These are phyloP conservation scores for Leucocoprinus leucothites DNA, from an alignment of 768 basidiomycete species.

Conservation along the genomic window DNA sequence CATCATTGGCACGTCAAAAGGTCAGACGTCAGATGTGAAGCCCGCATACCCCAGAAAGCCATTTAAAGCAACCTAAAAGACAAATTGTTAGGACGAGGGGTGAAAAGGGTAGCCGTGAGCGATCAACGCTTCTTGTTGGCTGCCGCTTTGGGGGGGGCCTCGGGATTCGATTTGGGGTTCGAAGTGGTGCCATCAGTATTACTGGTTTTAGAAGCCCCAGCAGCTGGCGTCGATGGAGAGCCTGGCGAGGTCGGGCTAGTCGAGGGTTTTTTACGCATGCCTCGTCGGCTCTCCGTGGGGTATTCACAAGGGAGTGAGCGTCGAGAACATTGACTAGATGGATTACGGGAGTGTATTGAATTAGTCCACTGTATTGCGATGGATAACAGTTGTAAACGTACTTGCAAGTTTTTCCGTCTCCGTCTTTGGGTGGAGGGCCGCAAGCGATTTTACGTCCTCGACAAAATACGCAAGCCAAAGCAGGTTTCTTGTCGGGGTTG, in stretches of 20 bases:
- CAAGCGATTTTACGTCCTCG: constrained; percentile 69
- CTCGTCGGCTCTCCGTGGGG: constrained; percentile 66
- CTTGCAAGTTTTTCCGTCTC: constrained; percentile 63
- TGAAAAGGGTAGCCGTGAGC: background rate
- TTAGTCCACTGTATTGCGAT: constrained; percentile 8
- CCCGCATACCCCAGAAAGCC: background rate
- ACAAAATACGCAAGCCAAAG: constrained; percentile 63
- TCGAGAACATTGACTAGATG: constrained; percentile 63
- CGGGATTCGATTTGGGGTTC: constrained; percentile 16
- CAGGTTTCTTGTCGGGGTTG: constrained; percentile 49
- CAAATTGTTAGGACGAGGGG: background rate
- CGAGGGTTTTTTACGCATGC: constrained; percentile 55
- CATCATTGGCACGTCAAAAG: background rate
- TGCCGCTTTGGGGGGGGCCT: constrained; percentile 21
- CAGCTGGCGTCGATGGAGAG: background rate
- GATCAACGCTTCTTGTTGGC: constrained; percentile 18
- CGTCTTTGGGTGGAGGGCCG: constrained; percentile 52
- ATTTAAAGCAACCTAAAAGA: background rate
- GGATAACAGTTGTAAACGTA: constrained; percentile 32
- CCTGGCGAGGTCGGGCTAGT: constrained; percentile 11
- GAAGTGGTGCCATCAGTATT: background rate
- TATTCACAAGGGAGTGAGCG: constrained; percentile 71
- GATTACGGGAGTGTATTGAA: constrained; percentile 17
- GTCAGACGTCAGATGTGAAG: background rate
- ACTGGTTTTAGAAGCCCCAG: background rate